Base-by-base conservation (phyloP, 1,284 basidiomycete species). In the Ustilago bromivora region DNA sequence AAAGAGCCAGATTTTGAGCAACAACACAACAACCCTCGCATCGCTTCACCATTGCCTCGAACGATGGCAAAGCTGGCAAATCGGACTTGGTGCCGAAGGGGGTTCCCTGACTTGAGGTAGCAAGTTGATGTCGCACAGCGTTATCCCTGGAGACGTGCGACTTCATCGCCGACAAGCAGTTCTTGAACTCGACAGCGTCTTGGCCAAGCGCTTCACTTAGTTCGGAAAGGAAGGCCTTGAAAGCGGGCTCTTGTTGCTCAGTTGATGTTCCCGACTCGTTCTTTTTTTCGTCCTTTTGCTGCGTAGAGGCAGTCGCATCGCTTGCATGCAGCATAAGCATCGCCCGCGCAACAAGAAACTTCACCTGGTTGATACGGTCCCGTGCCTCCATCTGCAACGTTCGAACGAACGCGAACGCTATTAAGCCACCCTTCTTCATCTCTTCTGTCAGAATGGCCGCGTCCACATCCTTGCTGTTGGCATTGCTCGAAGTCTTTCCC, bases 351-450 rank as follows among this genome's bases (percentile, higher is more conserved):
- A 76, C 17, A 12, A 76, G 46, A 17, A 71, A 66, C 38, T 76
- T 76, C 32, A 72, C 60, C 36, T 66, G 69, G 32, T 76, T 72
- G 59, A 68, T 62, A 40, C 74, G 68, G 23, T 62, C 52, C 41
- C 69, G 54, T 17, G 58, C 58, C 47, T 66, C 47, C 74, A 76
- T 71, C 56, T 76, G 69, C 55, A 58, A 9, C 0, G 38, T 40
- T 4, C 65, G 69, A 2, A 69, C 46, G 43, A 51, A 53, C 3
- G 69, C 74, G 51, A 60, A 51, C 38, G 63, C 69, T 32, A 35
- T 32, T 52, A 76, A 35, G 23, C 63, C 67, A 19, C 56, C 55
- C 35, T 54, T 61, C 57, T 60, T 66, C 67, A 64, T 64, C 35
- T 62, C 57, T 12, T 59, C 53, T 12, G 66, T 68, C 55, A 61